Evolutionary conservation across 768 basidiomycete species (phyloP).

Genomic region (Mycena epipterygia): DNA sequence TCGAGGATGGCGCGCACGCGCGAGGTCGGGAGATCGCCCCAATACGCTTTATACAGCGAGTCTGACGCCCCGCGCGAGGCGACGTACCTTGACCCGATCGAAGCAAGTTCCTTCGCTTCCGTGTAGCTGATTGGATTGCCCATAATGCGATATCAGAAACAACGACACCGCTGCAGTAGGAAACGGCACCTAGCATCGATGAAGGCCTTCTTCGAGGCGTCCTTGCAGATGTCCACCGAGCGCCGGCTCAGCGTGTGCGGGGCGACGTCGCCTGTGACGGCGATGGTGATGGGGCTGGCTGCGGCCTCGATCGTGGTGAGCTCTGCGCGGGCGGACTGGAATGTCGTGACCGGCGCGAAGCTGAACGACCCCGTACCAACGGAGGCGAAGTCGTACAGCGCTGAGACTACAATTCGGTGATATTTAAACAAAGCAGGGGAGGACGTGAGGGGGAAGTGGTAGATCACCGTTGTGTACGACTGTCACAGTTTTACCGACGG

Average conservation of each 20-base stretch:
- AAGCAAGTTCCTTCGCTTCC: conserved; percentile 23
- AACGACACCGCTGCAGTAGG: too few species aligned
- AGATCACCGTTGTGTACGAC: conserved; percentile 53
- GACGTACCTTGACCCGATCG: conserved; percentile 49
- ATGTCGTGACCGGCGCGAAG: conserved; percentile 55
- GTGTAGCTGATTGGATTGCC: conserved; percentile 6
- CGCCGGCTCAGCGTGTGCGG: conserved; percentile 54
- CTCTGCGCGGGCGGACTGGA: conserved; percentile 44
- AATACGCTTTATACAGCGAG: conserved; percentile 57
- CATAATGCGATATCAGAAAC: neutral
- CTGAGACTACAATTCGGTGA: conserved; percentile 45
- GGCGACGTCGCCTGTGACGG: conserved; percentile 51
- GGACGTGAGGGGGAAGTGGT: neutral
- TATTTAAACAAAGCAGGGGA: neutral
- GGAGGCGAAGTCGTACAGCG: conserved; percentile 58
- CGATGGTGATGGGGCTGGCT: conserved; percentile 47
- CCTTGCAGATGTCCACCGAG: conserved; percentile 55
- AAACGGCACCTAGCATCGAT: conserved; percentile 54
- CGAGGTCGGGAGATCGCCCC: conserved; percentile 52
- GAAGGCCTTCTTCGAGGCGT: conserved; percentile 49
- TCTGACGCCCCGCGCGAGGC: conserved; percentile 51
- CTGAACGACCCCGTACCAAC: conserved; percentile 55
- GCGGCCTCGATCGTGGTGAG: conserved; percentile 46
- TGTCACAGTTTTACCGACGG: conserved; percentile 55
- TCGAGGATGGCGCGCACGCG: conserved; percentile 50